Percentiles rank a stretch among this genome's conserved stretches.
Conservation (phyloP, 192 early-diverging fungal species). For the Coemansia sp. region DNA sequence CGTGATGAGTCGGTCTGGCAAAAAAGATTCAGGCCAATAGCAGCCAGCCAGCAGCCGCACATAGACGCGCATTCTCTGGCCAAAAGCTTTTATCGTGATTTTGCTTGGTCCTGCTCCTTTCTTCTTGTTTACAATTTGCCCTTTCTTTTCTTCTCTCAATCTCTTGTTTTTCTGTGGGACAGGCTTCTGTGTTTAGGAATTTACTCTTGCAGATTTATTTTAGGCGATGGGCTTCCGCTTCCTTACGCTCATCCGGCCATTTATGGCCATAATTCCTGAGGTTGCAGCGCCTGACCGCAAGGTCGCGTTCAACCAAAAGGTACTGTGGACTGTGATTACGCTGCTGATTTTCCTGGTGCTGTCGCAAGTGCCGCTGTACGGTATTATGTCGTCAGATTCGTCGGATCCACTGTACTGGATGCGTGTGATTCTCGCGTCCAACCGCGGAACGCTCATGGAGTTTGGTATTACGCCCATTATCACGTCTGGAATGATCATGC, state of each 20-base stretch:
- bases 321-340: slow-evolving; percentile 99
- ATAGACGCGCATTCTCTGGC: background rate
- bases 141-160: background rate
- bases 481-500: slow-evolving; percentile 99
- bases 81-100: background rate
- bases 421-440: slow-evolving; percentile 99
- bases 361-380: slow-evolving; percentile 99
- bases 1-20: background rate
- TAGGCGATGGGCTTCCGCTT: slow-evolving; percentile 70
- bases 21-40: slow-evolving; percentile 1
- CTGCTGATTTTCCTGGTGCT: slow-evolving; percentile 99
- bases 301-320: slow-evolving; percentile 98
- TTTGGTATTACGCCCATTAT: slow-evolving; percentile 99
- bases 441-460: slow-evolving; percentile 99
- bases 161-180: background rate
- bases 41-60: slow-evolving; percentile 1
- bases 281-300: slow-evolving; percentile 92
- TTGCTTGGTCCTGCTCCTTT: background rate
- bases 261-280: slow-evolving; percentile 98
- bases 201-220: background rate
- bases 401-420: slow-evolving; percentile 99
- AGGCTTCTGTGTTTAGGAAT: background rate
- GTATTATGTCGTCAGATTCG: slow-evolving; percentile 99
- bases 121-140: slow-evolving; percentile 3
- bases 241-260: slow-evolving; percentile 94